Conservation (phyloP, 192 early-diverging fungal genomes). For the Coemansia sp. region DNA sequence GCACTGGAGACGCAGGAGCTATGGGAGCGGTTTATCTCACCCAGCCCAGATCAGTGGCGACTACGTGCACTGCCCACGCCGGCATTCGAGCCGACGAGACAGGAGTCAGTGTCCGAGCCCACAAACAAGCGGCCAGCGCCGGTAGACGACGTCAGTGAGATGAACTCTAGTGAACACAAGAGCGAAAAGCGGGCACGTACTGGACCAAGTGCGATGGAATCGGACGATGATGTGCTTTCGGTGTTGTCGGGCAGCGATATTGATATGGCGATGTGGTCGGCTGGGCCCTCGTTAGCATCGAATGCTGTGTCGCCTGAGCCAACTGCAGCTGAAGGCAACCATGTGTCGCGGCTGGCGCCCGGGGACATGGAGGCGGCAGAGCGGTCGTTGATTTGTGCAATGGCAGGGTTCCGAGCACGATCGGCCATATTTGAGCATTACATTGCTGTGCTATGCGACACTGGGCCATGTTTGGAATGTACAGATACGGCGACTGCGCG, state of each 20-base stretch:
- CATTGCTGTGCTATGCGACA: constrained; percentile 59
- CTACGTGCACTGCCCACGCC: constrained; percentile 27
- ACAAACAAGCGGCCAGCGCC: constrained; percentile 22
- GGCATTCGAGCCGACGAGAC: constrained; percentile 2
- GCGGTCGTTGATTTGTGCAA: constrained; percentile 35
- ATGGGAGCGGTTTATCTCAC: constrained; percentile 53
- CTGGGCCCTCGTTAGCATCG: constrained; percentile 23
- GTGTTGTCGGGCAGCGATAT: constrained; percentile 46
- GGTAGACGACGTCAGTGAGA: constrained; percentile 6
- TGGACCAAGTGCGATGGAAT: constrained; percentile 9
- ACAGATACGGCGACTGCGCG: constrained; percentile 13
- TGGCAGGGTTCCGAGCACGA: constrained; percentile 67
- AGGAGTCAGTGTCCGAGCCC: neutral
- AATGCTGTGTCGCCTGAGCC: constrained; percentile 29
- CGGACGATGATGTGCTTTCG: constrained; percentile 46
- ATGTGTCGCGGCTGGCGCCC: neutral
- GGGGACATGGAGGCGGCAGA: constrained; percentile 24
- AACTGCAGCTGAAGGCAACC: neutral
- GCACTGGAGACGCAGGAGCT: constrained; percentile 42
- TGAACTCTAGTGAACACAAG: neutral
- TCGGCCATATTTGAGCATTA: constrained; percentile 77
- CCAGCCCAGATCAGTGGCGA: constrained; percentile 49
- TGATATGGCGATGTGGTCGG: constrained; percentile 40
- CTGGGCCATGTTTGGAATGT: constrained; percentile 38
- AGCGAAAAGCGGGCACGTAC: constrained; percentile 28